phyloP scores from a whole-genome alignment of 2,329 filamentous ascomycete genomes.

The Atkinsonella texensis region DNA sequence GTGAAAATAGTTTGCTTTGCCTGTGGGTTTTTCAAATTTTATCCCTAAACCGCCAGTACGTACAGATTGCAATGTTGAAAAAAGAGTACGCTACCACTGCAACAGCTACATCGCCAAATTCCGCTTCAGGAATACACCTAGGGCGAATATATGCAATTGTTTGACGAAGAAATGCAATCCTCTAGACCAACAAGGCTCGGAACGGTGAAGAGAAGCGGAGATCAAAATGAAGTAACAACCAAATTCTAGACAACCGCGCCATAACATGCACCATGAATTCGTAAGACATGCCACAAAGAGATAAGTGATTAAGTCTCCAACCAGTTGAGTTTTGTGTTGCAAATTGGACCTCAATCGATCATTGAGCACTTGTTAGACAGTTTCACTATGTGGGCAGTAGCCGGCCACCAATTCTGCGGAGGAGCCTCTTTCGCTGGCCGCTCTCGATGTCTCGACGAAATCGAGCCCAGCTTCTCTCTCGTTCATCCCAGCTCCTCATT shows the following conservation, averaged over 20 bases:
- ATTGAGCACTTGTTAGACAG: not conserved
- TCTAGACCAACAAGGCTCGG: not conserved
- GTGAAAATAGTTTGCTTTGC: too few relatives aligned
- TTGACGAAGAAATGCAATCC: not conserved
- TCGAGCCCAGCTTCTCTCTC: slow-evolving; percentile 35
- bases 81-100: too few relatives aligned
- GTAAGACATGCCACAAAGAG: not conserved
- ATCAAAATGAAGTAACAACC: not conserved
- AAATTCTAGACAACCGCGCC: slow-evolving; percentile 7
- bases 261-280: slow-evolving; percentile 6
- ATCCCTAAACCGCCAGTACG: too few relatives aligned
- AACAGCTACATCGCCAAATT: too few relatives aligned
- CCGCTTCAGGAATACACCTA: not conserved
- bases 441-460: slow-evolving; percentile 28
- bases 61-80: too few relatives aligned
- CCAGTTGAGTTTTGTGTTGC: not conserved
- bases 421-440: slow-evolving; percentile 24
- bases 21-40: too few relatives aligned
- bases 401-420: slow-evolving; percentile 27
- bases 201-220: not conserved
- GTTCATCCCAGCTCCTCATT: slow-evolving; percentile 37
- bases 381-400: slow-evolving; percentile 9
- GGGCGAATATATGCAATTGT: not conserved
- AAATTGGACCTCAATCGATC: slow-evolving; percentile 1
- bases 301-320: not conserved